These are phyloP conservation scores for Penicillium subrubescens DNA, from an alignment of 495 filamentous ascomycete genomes.

Conservation along the genomic window DNA sequence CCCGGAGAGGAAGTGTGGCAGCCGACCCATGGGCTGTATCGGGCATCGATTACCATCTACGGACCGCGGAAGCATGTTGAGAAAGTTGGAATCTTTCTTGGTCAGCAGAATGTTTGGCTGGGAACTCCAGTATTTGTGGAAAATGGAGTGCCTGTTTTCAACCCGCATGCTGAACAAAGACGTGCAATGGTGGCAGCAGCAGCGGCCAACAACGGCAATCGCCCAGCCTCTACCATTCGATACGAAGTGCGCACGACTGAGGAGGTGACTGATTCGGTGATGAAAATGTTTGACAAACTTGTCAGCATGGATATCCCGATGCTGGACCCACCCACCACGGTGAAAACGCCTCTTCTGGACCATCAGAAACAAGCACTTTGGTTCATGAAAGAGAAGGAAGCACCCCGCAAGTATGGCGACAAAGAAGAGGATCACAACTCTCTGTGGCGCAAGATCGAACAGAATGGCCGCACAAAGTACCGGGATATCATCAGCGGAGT, in stretches of 20 bases:
- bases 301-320: slow-evolving; percentile 73
- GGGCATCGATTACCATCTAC: slow-evolving; percentile 74
- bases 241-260: slow-evolving; percentile 70
- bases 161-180: slow-evolving; percentile 62
- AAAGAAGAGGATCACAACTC: slow-evolving; percentile 65
- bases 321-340: slow-evolving; percentile 61
- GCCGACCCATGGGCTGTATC: slow-evolving; percentile 51
- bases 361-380: slow-evolving; percentile 92
- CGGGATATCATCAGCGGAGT: slow-evolving; percentile 83
- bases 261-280: slow-evolving; percentile 80
- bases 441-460: slow-evolving; percentile 66
- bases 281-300: slow-evolving; percentile 85
- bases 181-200: slow-evolving; percentile 35
- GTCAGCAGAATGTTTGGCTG: slow-evolving; percentile 65
- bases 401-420: slow-evolving; percentile 55
- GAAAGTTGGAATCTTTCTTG: slow-evolving; percentile 65
- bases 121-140: slow-evolving; percentile 64
- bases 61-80: slow-evolving; percentile 67
- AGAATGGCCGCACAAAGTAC: slow-evolving; percentile 60
- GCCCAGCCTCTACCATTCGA: slow-evolving; percentile 31
- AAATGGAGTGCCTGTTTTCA: slow-evolving; percentile 63
- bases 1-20: slow-evolving; percentile 59
- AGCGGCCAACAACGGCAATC: slow-evolving; percentile 25
- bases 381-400: slow-evolving; percentile 86
- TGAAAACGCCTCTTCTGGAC: slow-evolving; percentile 71